These are phyloP conservation scores for Pistacia atlantica DNA, from an alignment of 345 rosid genomes.

Conservation along the genomic window DNA sequence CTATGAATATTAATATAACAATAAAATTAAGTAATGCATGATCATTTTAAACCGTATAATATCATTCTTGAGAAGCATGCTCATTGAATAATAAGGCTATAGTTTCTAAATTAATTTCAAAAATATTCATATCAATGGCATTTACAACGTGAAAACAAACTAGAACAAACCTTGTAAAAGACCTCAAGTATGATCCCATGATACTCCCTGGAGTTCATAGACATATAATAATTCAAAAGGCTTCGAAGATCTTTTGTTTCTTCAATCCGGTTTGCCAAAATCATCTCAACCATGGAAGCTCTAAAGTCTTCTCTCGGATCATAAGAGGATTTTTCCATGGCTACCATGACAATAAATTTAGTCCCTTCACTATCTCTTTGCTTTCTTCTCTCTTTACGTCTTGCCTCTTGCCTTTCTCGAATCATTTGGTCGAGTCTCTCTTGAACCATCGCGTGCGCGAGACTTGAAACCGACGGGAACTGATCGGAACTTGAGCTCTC, in stretches of 20 bases:
- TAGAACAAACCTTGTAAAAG: conserved; percentile 78
- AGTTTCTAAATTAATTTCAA: not conserved
- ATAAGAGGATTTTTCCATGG: conserved; percentile 75
- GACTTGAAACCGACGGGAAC: conserved; percentile 61
- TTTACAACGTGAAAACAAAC: conserved; percentile 60
- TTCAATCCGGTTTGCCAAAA: conserved; percentile 57
- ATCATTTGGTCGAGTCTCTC: conserved; percentile 86
- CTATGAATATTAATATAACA: too few species aligned
- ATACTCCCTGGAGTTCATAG: conserved; percentile 71
- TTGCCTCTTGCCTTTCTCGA: conserved; percentile 52
- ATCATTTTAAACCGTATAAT: too few species aligned
- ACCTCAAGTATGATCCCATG: conserved; percentile 65
- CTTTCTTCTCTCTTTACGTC: conserved; percentile 20
- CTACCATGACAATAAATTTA: conserved; percentile 82
- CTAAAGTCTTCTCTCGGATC: conserved; percentile 58
- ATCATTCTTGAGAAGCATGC: too few species aligned
- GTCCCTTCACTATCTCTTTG: conserved; percentile 27
- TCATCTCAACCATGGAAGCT: conserved; percentile 85
- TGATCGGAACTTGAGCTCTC: conserved; percentile 45
- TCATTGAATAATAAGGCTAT: too few species aligned
- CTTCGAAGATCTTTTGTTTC: conserved; percentile 70
- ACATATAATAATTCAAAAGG: conserved; percentile 78
- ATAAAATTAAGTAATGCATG: too few species aligned
- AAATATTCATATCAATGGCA: conserved; percentile 31
- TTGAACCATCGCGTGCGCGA: conserved; percentile 80